Percentiles rank a stretch among this genome's conserved stretches.
phyloP scores from a whole-genome alignment of 768 basidiomycete genomes.

The Filobasidium wieringae region DNA sequence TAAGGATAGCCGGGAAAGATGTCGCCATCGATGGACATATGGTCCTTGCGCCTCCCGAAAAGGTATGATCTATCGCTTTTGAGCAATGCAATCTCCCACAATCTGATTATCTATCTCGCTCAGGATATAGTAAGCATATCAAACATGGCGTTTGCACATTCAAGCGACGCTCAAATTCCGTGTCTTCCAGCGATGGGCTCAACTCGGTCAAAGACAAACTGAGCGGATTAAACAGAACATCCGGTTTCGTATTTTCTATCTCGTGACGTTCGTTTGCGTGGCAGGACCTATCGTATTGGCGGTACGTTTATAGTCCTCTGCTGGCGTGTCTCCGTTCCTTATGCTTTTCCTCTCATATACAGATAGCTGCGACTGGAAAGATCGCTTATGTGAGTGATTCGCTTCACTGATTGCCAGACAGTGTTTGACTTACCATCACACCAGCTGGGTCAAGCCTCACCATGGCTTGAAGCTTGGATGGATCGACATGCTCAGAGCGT shows the following conservation, averaged over 20 bases:
- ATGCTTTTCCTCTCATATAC: background rate
- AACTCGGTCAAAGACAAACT: background rate
- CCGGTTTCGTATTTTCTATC: background rate
- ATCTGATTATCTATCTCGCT: background rate
- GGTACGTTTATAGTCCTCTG: background rate
- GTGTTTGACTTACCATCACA: background rate
- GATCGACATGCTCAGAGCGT: background rate
- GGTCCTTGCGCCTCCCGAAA: background rate
- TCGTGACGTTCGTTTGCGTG: background rate
- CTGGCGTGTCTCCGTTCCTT: background rate
- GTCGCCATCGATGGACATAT: no score
- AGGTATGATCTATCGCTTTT: background rate
- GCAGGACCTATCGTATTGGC: background rate
- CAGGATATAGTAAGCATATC: background rate
- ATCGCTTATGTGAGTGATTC: background rate
- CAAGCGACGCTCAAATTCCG: background rate
- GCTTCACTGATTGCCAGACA: background rate
- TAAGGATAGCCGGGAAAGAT: no score
- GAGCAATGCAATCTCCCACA: no score
- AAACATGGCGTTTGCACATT: background rate
- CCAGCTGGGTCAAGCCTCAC: background rate
- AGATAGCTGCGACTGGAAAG: background rate
- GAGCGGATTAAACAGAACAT: background rate
- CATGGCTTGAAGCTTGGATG: background rate
- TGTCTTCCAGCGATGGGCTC: background rate